Conservation (phyloP, 139 green algal genomes). For the Volvox africanus region DNA sequence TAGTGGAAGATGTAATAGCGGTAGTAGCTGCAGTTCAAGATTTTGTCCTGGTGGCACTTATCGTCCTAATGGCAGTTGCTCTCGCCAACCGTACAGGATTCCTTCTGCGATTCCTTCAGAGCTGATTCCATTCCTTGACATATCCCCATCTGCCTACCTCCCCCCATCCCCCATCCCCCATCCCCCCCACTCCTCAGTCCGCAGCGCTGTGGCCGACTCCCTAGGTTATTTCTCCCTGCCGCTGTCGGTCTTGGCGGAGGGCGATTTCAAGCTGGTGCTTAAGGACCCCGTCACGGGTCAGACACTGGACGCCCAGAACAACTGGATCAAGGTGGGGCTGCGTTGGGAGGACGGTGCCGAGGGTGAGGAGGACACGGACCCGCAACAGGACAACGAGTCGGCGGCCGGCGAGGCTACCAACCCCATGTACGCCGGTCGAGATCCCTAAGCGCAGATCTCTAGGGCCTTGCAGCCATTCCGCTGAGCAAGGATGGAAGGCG, state of each 20-base stretch:
- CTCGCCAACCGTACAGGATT: no score
- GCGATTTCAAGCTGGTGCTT: slow-evolving; percentile 18
- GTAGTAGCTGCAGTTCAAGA: no score
- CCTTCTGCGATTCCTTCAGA: no score
- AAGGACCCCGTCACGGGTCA: background rate
- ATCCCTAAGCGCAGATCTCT: no score
- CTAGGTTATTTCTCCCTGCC: slow-evolving; percentile 34
- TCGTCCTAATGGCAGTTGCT: no score
- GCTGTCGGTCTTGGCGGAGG: slow-evolving; percentile 7
- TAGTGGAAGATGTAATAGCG: no score
- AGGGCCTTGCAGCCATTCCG: no score
- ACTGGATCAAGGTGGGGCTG: slow-evolving; percentile 31
- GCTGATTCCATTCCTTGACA: background rate
- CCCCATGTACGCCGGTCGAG: background rate
- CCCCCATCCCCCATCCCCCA: background rate
- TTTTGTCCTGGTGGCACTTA: no score
- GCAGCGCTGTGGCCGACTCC: background rate
- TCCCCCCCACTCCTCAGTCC: background rate
- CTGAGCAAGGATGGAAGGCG: background rate
- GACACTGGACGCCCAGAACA: background rate
- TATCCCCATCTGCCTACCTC: background rate
- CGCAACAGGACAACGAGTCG: background rate
- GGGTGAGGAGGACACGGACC: background rate
- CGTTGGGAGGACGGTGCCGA: background rate
- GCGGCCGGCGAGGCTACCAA: background rate